These are phyloP conservation scores for Chlamydomonas schloesseri DNA, from an alignment of 139 green algal genomes.

Conservation along the genomic window DNA sequence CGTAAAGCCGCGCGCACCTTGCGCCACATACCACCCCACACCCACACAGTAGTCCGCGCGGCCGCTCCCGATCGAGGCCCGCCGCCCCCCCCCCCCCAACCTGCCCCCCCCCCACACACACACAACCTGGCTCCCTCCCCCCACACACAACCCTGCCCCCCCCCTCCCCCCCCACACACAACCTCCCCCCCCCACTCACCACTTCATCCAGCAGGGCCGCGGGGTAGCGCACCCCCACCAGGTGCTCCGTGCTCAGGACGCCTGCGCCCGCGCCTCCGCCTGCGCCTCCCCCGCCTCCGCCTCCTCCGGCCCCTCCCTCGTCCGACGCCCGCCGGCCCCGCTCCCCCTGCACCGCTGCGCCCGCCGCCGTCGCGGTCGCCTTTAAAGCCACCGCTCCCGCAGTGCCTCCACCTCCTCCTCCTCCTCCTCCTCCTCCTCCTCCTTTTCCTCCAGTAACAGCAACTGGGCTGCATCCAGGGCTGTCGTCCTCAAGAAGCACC, in stretches of 20 bases:
- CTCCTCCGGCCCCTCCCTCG: not conserved
- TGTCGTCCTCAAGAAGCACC: not conserved
- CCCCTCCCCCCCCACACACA: not conserved
- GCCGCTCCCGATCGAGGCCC: too few relatives aligned
- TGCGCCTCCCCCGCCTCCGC: not conserved
- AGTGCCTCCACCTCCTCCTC: not conserved
- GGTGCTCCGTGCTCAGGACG: not conserved
- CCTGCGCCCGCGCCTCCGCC: not conserved
- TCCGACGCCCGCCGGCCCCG: not conserved
- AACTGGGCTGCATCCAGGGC: too few relatives aligned
- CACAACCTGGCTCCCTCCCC: too few relatives aligned
- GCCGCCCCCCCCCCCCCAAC: too few relatives aligned
- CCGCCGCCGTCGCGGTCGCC: too few relatives aligned
- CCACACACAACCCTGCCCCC: not conserved
- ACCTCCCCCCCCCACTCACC: conserved; percentile 11
- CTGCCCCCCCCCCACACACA: too few relatives aligned
- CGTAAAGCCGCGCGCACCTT: too few relatives aligned
- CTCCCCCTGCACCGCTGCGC: too few relatives aligned
- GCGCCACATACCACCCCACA: too few relatives aligned
- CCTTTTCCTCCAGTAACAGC: too few relatives aligned
- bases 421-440: not conserved
- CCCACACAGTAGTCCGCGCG: too few relatives aligned
- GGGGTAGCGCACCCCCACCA: conserved; percentile 79
- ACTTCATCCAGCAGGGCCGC: conserved; percentile 76
- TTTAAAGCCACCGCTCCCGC: too few relatives aligned